Percentiles rank a stretch among this genome's conserved stretches.
These are phyloP conservation scores for Coemansia sp. DNA, from an alignment of 192 early-diverging fungal species.

Conservation along the genomic window DNA sequence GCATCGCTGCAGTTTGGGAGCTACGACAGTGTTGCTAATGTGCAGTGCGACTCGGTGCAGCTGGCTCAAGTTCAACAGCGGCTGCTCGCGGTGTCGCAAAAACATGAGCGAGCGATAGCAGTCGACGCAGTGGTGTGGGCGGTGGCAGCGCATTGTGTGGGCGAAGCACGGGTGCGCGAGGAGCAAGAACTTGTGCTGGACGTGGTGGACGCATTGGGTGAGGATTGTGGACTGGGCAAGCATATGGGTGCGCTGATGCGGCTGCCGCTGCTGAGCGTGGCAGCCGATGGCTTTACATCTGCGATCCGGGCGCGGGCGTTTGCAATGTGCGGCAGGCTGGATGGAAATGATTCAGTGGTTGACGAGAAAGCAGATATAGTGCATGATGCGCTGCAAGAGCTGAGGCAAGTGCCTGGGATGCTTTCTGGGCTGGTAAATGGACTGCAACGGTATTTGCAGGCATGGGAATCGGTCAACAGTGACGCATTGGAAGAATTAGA, in stretches of 20 bases:
- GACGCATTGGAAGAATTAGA: conserved; percentile 2
- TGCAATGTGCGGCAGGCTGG: neutral
- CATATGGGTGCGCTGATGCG: conserved; percentile 4
- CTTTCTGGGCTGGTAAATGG: conserved; percentile 12
- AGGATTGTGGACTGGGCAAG: neutral
- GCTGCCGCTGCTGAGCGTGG: conserved; percentile 10
- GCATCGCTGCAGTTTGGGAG: conserved; percentile 14
- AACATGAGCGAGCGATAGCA: too few species aligned
- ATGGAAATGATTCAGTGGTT: neutral
- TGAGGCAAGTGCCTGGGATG: conserved; percentile 3
- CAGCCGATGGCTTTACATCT: conserved; percentile 9
- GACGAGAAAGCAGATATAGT: neutral
- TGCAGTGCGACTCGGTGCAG: neutral
- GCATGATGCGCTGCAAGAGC: neutral
- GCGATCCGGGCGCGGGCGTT: neutral
- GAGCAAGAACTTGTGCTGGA: conserved; percentile 5
- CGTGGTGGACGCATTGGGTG: neutral
- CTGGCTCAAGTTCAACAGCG: neutral
- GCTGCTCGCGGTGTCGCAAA: neutral
- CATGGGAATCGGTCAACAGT: neutral
- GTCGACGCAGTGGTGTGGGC: conserved; percentile 8
- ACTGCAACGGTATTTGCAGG: conserved; percentile 10
- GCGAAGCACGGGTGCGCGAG: neutral
- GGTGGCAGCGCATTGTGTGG: conserved; percentile 2
- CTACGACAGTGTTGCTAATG: neutral